Base-by-base conservation (phyloP, 306 rosid genomes). In the Notholithocarpus densiflorus region DNA sequence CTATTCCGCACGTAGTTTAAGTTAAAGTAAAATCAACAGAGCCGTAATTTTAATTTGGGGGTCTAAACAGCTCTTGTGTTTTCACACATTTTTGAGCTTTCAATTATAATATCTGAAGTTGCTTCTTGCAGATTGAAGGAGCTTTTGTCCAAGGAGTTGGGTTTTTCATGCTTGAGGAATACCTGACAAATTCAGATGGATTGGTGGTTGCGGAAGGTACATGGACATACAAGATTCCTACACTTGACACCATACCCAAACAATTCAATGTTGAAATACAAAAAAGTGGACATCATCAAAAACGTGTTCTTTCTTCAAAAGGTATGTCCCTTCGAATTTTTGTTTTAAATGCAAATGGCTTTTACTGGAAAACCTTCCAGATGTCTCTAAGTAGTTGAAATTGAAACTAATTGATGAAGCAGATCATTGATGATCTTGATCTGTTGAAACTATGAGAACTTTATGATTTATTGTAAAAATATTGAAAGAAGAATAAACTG, bases 101-200 rank as follows among this genome's bases (percentile, higher is more conserved):
- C n/a, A n/a, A n/a, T n/a, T 48, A 48, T 48, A 17, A 48, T 48
- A 40, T 27, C 66, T 31, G 5, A 55, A 64, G 82, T 80, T 70
- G 56, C 72, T 75, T 55, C 79, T 59, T 89, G 85, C 92, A 95
- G 98, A 91, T 95, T 76, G 98, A 95, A 84, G 98, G 98, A 84
- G 91, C 97, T 69, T 95, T 95, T 87, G 91, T 95, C 72, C 97
- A 91, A 82, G 98, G 98, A 20, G 71, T 95, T 29, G 98, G 98
- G 27, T 95, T 90, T 84, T 92, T 90, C 88, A 91, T 91, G 98
- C 87, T 79, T 55, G 98, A 95, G 86, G 97, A 95, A 84, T 92
- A 89, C 56, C 59, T 77, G 83, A 77, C 90, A 72, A 84, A 90
- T 80, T 48, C 74, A 19, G 86, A 91, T 56, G 98, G 98, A 79